Percentiles rank a stretch among this genome's conserved stretches.
Evolutionary conservation across 306 rosid species (phyloP).

Genomic region (Cyclanthera cordifolia): DNA sequence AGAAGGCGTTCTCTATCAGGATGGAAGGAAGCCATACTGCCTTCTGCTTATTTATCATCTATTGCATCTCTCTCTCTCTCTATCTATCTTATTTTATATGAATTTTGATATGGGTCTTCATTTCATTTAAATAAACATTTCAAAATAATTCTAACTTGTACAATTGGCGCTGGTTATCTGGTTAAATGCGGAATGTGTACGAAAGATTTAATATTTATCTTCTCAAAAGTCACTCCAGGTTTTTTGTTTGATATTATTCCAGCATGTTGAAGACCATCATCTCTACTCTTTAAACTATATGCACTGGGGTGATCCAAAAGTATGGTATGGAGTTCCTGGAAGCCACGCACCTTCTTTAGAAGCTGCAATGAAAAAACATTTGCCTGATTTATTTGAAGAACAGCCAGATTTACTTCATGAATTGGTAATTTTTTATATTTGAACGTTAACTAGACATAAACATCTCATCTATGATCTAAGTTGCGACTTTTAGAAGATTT

Average conservation of each 20-base stretch:
- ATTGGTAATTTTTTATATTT: constrained; percentile 60
- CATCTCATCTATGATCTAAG: neutral
- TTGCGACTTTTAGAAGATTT: neutral
- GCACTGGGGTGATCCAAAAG: constrained; percentile 89
- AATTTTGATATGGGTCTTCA: neutral
- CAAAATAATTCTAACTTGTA: neutral
- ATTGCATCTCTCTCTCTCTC: neutral
- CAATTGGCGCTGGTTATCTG: neutral
- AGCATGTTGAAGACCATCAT: constrained; percentile 99
- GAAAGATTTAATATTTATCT: neutral
- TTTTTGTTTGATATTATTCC: constrained; percentile 28
- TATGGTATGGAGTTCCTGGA: constrained; percentile 96
- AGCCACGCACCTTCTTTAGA: constrained; percentile 58
- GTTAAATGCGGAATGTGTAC: neutral
- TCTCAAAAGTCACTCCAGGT: constrained; percentile 14
- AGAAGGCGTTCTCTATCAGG: neutral
- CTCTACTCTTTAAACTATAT: constrained; percentile 84
- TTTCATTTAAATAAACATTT: neutral
- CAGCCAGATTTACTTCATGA: constrained; percentile 88
- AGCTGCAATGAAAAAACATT: constrained; percentile 66
- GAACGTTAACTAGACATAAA: no score
- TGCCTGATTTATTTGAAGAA: constrained; percentile 82
- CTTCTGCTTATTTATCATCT: neutral
- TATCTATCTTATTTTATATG: neutral
- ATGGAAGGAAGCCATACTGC: neutral